Evolutionary conservation across 768 basidiomycete genomes (phyloP).

Genomic region (Lentinula lateritia): DNA sequence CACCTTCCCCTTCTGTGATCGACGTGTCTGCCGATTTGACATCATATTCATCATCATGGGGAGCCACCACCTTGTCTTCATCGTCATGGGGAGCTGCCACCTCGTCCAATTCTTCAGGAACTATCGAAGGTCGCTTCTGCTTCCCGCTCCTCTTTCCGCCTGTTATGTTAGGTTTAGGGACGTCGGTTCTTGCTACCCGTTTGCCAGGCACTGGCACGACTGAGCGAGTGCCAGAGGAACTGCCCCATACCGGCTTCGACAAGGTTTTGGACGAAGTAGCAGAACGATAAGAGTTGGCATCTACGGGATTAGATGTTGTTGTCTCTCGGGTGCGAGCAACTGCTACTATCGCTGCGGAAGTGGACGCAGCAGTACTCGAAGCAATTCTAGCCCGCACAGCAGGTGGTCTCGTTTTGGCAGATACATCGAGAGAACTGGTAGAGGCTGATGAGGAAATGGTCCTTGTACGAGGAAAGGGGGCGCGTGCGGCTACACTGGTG

Average conservation of each 20-base stretch:
- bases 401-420: background rate
- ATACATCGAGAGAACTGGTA: background rate
- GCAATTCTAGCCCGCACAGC: background rate
- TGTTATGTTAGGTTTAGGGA: background rate
- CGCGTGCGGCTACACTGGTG: background rate
- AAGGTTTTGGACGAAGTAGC: background rate
- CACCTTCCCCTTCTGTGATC: background rate
- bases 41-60: no score
- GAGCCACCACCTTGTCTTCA: background rate
- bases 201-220: background rate
- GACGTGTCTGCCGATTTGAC: no score
- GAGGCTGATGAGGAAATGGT: background rate
- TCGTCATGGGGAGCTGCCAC: background rate
- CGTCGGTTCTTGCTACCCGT: background rate
- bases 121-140: constrained; percentile 5
- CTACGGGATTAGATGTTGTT: background rate
- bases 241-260: background rate
- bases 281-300: background rate
- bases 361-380: background rate
- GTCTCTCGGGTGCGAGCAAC: background rate
- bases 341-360: background rate
- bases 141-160: background rate
- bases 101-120: constrained; percentile 1
- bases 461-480: background rate
- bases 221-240: background rate